Percentiles rank a stretch among this genome's conserved stretches.
phyloP scores from a whole-genome alignment of 169 alveolate species.

The Plasmodium chabaudi region DNA sequence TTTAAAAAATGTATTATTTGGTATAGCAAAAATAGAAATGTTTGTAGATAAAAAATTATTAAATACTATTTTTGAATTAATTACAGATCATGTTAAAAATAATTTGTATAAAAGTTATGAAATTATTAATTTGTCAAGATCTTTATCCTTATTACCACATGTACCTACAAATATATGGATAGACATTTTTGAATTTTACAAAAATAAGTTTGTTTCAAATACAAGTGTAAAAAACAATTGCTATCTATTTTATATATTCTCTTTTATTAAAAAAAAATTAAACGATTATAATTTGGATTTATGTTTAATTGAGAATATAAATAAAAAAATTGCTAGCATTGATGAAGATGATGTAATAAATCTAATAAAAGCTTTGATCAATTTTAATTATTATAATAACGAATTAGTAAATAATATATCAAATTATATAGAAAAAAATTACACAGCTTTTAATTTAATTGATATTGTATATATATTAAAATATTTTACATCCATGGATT shows the following conservation, averaged over 20 bases:
- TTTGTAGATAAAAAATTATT: conserved; percentile 43
- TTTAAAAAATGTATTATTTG: conserved; percentile 68
- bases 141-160: conserved; percentile 59
- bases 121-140: conserved; percentile 55
- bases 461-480: conserved; percentile 70
- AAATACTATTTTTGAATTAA: conserved; percentile 37
- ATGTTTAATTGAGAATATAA: conserved; percentile 38
- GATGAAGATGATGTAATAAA: conserved; percentile 48
- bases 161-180: conserved; percentile 45
- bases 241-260: conserved; percentile 56
- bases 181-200: conserved; percentile 23
- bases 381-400: conserved; percentile 49
- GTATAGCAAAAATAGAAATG: conserved; percentile 74
- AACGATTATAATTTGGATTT: conserved; percentile 19
- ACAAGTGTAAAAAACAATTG: conserved; percentile 62
- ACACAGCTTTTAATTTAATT: conserved; percentile 32
- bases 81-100: conserved; percentile 14
- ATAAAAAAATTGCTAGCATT: conserved; percentile 17
- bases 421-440: conserved; percentile 43
- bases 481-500: conserved; percentile 44
- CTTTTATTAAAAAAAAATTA: conserved; percentile 31
- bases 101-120: conserved; percentile 65
- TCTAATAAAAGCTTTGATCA: conserved; percentile 40
- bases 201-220: conserved; percentile 26
- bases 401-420: conserved; percentile 57